A percentile compares a stretch with the other conserved stretches of the same genome.
Evolutionary conservation across 202 grass and related monocot genomes (phyloP).

Genomic region (Schoenoplectus triqueter): DNA sequence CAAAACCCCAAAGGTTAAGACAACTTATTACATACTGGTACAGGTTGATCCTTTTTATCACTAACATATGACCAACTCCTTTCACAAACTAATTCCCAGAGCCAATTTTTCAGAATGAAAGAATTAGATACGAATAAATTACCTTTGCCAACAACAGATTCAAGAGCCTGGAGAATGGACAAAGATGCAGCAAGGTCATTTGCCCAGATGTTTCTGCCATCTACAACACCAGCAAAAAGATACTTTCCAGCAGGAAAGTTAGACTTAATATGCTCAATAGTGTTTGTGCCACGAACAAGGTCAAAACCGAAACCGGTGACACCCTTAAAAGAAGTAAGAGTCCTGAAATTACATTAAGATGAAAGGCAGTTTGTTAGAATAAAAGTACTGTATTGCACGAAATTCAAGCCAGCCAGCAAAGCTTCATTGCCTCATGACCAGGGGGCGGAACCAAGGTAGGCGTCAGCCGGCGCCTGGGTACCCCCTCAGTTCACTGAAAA

Average conservation of each 20-base stretch:
- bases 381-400: neutral
- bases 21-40: constrained; percentile 11
- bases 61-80: neutral
- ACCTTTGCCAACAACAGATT: constrained; percentile 90
- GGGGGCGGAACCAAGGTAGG: no score
- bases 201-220: constrained; percentile 96
- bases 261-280: constrained; percentile 71
- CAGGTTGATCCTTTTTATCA: neutral
- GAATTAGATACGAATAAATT: constrained; percentile 21
- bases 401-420: constrained; percentile 27
- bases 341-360: constrained; percentile 50
- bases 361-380: neutral
- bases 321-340: constrained; percentile 65
- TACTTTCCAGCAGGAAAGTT: constrained; percentile 84
- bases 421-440: neutral
- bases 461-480: no score
- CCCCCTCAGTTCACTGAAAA: no score
- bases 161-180: constrained; percentile 62
- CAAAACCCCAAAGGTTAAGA: neutral
- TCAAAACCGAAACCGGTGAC: constrained; percentile 87
- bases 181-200: constrained; percentile 85
- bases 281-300: constrained; percentile 85
- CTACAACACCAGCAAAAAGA: constrained; percentile 92
- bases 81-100: neutral
- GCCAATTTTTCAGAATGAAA: constrained; percentile 25